Percentiles rank a stretch among this genome's conserved stretches.
Conservation (phyloP, 352 stramenopile genomes). For the Pythium dissimile region DNA sequence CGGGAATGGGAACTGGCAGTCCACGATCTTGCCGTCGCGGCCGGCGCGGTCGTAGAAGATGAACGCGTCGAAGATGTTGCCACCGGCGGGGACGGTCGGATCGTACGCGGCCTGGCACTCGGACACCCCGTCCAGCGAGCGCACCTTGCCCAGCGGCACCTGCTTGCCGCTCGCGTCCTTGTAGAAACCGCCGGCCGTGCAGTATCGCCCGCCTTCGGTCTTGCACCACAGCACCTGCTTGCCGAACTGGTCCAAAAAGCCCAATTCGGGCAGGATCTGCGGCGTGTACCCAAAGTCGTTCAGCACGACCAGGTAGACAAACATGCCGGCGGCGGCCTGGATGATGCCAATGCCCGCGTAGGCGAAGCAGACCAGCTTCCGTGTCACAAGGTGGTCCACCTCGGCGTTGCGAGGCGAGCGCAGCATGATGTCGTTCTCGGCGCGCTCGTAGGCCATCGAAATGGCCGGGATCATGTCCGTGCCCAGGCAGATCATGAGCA, state of each 20-base stretch:
- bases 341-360: constrained; percentile 90
- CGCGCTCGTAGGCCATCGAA: constrained; percentile 89
- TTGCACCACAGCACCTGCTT: constrained; percentile 87
- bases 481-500: constrained; percentile 89
- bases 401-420: constrained; percentile 73
- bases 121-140: constrained; percentile 21
- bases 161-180: constrained; percentile 30
- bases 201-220: constrained; percentile 54
- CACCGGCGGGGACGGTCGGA: constrained; percentile 39
- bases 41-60: constrained; percentile 74
- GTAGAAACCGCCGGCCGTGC: constrained; percentile 62
- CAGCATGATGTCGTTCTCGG: constrained; percentile 88
- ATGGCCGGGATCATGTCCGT: constrained; percentile 93
- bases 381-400: constrained; percentile 84
- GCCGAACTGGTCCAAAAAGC: constrained; percentile 77
- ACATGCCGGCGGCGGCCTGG: constrained; percentile 83
- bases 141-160: constrained; percentile 29
- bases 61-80: constrained; percentile 66
- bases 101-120: constrained; percentile 50
- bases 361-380: constrained; percentile 86
- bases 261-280: constrained; percentile 75
- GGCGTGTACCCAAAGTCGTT: constrained; percentile 88
- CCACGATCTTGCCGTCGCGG: constrained; percentile 57
- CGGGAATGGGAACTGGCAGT: constrained; percentile 81
- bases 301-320: constrained; percentile 85